Evolutionary conservation across 495 filamentous ascomycete genomes (phyloP).

Genomic region (Aspergillus heteromorphus): DNA sequence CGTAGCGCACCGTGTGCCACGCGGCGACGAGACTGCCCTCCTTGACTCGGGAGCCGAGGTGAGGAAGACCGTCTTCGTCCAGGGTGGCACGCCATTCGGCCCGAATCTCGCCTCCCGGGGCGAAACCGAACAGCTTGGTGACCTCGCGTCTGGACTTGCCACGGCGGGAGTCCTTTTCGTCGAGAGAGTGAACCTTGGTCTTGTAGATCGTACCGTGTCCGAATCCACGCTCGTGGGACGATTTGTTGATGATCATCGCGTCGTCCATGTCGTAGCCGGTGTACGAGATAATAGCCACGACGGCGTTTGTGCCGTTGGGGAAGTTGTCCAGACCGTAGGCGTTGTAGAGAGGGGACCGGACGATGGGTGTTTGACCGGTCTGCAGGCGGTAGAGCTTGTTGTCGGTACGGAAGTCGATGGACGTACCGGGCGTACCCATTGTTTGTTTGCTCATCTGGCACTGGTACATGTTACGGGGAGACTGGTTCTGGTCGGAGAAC

Average conservation of each 20-base stretch:
- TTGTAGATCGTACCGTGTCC: constrained; percentile 96
- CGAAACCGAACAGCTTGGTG: constrained; percentile 78
- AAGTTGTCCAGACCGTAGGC: constrained; percentile 97
- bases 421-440: constrained; percentile 93
- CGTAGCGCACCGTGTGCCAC: constrained; percentile 78
- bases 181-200: constrained; percentile 79
- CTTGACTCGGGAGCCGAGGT: constrained; percentile 65
- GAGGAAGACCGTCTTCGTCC: constrained; percentile 81
- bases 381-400: constrained; percentile 96
- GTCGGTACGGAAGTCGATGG: constrained; percentile 82
- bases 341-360: constrained; percentile 86
- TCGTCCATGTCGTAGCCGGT: constrained; percentile 99
- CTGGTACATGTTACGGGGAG: constrained; percentile 98
- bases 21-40: constrained; percentile 82
- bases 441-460: constrained; percentile 99
- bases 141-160: constrained; percentile 51
- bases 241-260: constrained; percentile 99
- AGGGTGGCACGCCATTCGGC: constrained; percentile 61
- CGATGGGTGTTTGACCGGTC: constrained; percentile 92
- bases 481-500: constrained; percentile 98
- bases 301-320: constrained; percentile 93
- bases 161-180: constrained; percentile 60
- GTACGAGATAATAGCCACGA: constrained; percentile 97
- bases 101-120: constrained; percentile 61
- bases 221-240: constrained; percentile 94